Evolutionary conservation across 1,139 yeast species (phyloP).

Genomic region (Pichiaceae sp.): DNA sequence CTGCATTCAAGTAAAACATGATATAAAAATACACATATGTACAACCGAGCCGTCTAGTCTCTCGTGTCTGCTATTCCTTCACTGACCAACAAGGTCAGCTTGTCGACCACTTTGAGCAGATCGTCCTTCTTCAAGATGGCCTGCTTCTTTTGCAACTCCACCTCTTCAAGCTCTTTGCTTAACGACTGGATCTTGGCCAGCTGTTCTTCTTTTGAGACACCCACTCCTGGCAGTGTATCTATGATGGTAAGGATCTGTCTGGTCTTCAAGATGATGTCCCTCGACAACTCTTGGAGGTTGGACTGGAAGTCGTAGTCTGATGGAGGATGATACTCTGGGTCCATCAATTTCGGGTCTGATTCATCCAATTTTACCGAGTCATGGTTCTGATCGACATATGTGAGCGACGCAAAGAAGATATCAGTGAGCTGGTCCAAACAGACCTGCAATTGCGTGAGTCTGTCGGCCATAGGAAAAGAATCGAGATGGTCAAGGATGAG

Average conservation of each 20-base stretch:
- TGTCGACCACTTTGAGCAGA: constrained; percentile 58
- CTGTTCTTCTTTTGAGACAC: constrained; percentile 73
- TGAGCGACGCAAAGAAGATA: constrained; percentile 85
- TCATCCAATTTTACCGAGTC: constrained; percentile 42
- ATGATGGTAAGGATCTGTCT: constrained; percentile 81
- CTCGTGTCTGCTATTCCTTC: constrained; percentile 35
- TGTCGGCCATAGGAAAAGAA: constrained; percentile 52
- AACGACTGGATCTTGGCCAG: constrained; percentile 54
- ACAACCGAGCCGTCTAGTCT: background rate
- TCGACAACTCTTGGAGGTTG: constrained; percentile 64
- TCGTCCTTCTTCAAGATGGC: constrained; percentile 62
- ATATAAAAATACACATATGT: background rate
- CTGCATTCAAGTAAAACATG: background rate
- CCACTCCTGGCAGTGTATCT: constrained; percentile 89
- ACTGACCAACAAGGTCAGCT: constrained; percentile 56
- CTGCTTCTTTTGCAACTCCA: constrained; percentile 50
- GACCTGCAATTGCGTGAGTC: constrained; percentile 85
- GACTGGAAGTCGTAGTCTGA: constrained; percentile 42
- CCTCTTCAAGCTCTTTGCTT: constrained; percentile 51
- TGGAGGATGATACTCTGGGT: constrained; percentile 38
- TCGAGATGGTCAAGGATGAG: background rate
- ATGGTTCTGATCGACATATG: constrained; percentile 71
- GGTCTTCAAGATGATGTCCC: constrained; percentile 77
- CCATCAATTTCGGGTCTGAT: constrained; percentile 44
- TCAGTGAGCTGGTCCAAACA: constrained; percentile 87